phyloP scores from a whole-genome alignment of 176 grass and related monocot genomes.

The Avena sativa region DNA sequence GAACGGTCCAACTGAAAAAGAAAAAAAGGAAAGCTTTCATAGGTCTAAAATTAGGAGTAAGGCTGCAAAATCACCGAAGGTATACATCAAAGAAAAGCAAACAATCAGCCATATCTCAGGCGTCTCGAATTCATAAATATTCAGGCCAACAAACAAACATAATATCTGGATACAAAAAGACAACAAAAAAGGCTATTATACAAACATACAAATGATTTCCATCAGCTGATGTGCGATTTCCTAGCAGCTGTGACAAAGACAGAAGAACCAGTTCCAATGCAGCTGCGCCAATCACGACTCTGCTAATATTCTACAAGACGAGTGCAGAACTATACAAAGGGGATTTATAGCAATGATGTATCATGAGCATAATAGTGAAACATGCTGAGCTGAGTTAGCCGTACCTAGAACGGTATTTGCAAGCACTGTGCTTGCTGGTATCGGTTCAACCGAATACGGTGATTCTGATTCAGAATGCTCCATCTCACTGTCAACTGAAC shows the following conservation, averaged over 20 bases:
- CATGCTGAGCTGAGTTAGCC: slow-evolving; percentile 28
- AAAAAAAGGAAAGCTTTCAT: neutral
- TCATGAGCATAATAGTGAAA: slow-evolving; percentile 40
- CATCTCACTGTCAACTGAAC: slow-evolving; percentile 40
- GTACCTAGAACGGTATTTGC: slow-evolving; percentile 46
- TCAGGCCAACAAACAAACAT: neutral
- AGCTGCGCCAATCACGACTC: neutral
- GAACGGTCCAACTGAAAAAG: too few species aligned
- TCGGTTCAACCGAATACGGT: slow-evolving; percentile 54
- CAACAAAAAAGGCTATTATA: neutral
- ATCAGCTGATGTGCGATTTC: slow-evolving; percentile 19
- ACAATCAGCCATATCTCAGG: neutral
- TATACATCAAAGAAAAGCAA: neutral
- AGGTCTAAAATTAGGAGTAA: neutral
- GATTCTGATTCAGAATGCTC: slow-evolving; percentile 54
- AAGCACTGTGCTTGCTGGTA: slow-evolving; percentile 53
- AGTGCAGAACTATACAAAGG: slow-evolving; percentile 27
- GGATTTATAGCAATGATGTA: slow-evolving; percentile 25
- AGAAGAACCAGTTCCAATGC: slow-evolving; percentile 22
- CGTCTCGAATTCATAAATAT: neutral
- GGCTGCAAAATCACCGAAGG: neutral
- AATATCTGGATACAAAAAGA: slow-evolving; percentile 5
- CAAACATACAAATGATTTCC: slow-evolving; percentile 35
- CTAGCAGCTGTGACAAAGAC: neutral
- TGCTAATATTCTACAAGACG: slow-evolving; percentile 28